Conservation (phyloP, 1,139 yeast species). For the Saccharomyces pastorianus region DNA sequence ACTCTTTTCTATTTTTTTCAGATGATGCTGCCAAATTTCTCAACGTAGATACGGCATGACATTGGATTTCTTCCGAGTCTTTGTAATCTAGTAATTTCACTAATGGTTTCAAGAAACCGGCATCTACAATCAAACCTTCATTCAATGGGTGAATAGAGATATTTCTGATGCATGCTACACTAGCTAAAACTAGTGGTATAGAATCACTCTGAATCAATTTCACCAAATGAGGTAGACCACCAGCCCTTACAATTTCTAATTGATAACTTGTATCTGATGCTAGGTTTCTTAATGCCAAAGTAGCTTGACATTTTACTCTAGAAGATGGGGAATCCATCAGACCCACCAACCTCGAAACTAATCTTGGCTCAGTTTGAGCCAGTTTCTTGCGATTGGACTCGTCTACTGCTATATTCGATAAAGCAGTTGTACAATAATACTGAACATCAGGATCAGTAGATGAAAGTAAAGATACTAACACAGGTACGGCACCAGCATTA, state of each 20-base stretch:
- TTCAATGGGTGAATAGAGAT: conserved; percentile 93
- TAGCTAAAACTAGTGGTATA: conserved; percentile 87
- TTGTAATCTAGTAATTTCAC: conserved; percentile 76
- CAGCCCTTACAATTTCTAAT: conserved; percentile 89
- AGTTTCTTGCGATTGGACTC: conserved; percentile 81
- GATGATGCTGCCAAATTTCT: conserved; percentile 93
- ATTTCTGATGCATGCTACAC: conserved; percentile 96
- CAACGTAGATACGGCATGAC: conserved; percentile 93
- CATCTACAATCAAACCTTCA: conserved; percentile 90
- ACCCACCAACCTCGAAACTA: conserved; percentile 77
- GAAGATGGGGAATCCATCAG: conserved; percentile 91
- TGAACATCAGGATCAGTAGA: conserved; percentile 94
- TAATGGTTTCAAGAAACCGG: conserved; percentile 87
- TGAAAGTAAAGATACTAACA: conserved; percentile 77
- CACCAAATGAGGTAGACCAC: conserved; percentile 88
- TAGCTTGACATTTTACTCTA: conserved; percentile 96
- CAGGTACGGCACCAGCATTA: conserved; percentile 97
- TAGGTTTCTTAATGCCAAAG: conserved; percentile 85
- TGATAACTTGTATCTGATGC: conserved; percentile 92
- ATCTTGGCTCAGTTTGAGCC: conserved; percentile 88
- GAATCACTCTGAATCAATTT: conserved; percentile 81
- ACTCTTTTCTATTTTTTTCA: conserved; percentile 84
- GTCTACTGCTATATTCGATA: conserved; percentile 95
- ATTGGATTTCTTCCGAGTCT: conserved; percentile 91
- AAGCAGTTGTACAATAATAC: conserved; percentile 94